Percentiles rank a stretch among this genome's conserved stretches.
These are phyloP conservation scores for Fistulifera solaris DNA, from an alignment of 108 stramenopile genomes.

Conservation along the genomic window DNA sequence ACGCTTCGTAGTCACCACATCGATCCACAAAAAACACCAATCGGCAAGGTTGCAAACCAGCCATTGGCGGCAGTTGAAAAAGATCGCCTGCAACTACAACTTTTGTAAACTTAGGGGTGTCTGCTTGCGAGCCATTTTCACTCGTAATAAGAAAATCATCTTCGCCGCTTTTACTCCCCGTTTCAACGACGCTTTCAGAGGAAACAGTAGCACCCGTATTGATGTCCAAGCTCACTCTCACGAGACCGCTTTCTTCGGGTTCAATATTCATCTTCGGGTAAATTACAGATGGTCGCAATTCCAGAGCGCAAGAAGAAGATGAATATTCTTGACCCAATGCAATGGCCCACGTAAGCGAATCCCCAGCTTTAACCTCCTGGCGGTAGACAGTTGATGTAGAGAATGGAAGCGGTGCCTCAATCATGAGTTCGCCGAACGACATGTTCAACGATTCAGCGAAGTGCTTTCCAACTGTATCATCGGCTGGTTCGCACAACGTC, in stretches of 20 bases:
- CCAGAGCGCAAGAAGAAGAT: conserved; percentile 4
- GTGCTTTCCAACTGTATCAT: background rate
- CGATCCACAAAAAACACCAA: conserved; percentile 61
- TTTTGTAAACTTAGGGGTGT: conserved; percentile 31
- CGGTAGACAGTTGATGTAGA: conserved; percentile 35
- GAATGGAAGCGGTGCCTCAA: conserved; percentile 16
- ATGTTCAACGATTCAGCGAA: background rate
- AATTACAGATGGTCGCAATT: conserved; percentile 39
- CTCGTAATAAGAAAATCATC: conserved; percentile 11
- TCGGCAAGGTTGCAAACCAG: conserved; percentile 65
- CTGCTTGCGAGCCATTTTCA: conserved; percentile 21
- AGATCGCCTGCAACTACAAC: conserved; percentile 39
- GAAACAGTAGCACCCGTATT: conserved; percentile 5
- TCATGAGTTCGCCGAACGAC: background rate
- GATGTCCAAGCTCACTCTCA: conserved; percentile 33
- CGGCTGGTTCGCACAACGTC: conserved; percentile 24
- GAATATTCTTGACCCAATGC: conserved; percentile 16
- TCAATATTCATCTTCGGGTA: conserved; percentile 44
- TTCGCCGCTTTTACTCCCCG: conserved; percentile 11
- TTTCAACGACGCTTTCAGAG: conserved; percentile 1
- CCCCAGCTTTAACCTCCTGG: conserved; percentile 49
- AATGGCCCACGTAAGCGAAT: conserved; percentile 61
- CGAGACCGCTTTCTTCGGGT: conserved; percentile 32
- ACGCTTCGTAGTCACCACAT: conserved; percentile 49
- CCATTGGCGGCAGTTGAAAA: conserved; percentile 42